Conservation (phyloP, 352 stramenopile genomes). For the Nothophytophthora sp. region DNA sequence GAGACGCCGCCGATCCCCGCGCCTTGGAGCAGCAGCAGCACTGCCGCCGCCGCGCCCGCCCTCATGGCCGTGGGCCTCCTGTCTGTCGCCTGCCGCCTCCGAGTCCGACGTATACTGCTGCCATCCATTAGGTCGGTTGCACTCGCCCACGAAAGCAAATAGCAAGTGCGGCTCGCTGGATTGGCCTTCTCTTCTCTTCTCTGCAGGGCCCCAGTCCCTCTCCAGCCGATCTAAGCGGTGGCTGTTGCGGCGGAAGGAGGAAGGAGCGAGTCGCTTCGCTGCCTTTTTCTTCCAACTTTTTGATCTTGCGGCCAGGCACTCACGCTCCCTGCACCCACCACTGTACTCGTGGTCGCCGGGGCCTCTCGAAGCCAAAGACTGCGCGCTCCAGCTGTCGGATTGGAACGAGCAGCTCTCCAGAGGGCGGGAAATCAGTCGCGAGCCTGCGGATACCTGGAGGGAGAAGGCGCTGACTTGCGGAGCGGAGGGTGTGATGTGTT, state of each 20-base stretch:
- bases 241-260: too few species aligned
- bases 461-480: not conserved
- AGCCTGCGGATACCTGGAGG: too few species aligned
- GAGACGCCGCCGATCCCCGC: too few species aligned
- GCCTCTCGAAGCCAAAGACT: slow-evolving; percentile 1
- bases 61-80: slow-evolving; percentile 6
- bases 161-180: too few species aligned
- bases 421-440: slow-evolving; percentile 2
- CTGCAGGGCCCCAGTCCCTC: not conserved
- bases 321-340: slow-evolving; percentile 21
- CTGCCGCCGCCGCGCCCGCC: not conserved
- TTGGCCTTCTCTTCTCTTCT: slow-evolving; percentile 2
- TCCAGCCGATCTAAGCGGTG: too few species aligned
- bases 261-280: slow-evolving; percentile 14
- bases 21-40: slow-evolving; percentile 23
- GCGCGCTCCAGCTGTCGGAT: slow-evolving; percentile 11
- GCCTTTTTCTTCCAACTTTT: slow-evolving; percentile 32
- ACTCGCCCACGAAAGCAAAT: too few species aligned
- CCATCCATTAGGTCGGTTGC: too few species aligned
- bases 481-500: too few species aligned
- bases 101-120: slow-evolving; percentile 3
- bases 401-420: slow-evolving; percentile 7
- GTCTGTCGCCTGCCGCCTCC: slow-evolving; percentile 9
- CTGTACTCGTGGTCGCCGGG: slow-evolving; percentile 4
- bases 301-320: slow-evolving; percentile 13